Evolutionary conservation across 129 eudicot species (phyloP).

Genomic region (Calendula officinalis): DNA sequence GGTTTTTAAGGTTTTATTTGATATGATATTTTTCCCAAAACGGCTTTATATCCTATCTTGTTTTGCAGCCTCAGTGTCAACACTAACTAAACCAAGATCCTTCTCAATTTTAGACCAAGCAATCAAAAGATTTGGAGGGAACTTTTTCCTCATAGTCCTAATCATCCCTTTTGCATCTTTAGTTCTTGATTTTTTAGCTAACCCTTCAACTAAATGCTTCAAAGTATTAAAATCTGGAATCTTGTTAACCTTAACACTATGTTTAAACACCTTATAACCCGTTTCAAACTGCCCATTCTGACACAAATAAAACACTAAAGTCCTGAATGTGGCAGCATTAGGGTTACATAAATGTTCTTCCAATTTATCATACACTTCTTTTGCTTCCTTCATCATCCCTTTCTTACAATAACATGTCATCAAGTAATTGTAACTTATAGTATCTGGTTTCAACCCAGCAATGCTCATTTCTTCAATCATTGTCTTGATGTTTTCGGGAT

Average conservation of each 20-base stretch:
- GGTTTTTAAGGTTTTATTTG: conserved; percentile 22
- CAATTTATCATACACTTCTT: conserved; percentile 58
- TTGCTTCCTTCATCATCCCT: conserved; percentile 80
- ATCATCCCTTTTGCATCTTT: conserved; percentile 69
- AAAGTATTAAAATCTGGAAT: conserved; percentile 75
- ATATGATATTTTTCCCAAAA: conserved; percentile 1
- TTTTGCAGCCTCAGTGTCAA: conserved; percentile 17
- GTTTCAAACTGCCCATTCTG: conserved; percentile 60
- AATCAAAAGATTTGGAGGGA: conserved; percentile 60
- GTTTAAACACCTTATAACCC: conserved; percentile 74
- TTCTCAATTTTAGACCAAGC: conserved; percentile 65
- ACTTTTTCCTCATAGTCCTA: conserved; percentile 73
- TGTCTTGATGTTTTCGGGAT: conserved; percentile 49
- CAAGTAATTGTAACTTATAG: conserved; percentile 66
- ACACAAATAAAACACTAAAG: conserved; percentile 62
- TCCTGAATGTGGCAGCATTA: conserved; percentile 81
- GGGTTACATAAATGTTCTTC: conserved; percentile 52
- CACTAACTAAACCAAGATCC: conserved; percentile 63
- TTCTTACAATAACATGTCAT: conserved; percentile 69
- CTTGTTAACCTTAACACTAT: conserved; percentile 67
- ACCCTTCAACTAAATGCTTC: conserved; percentile 70
- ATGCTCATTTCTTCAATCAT: conserved; percentile 73
- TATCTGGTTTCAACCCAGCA: conserved; percentile 59
- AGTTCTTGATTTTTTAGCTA: conserved; percentile 47
- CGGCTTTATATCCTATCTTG: conserved; percentile 17